Percentiles rank a stretch among this genome's conserved stretches.
Evolutionary conservation across 495 filamentous ascomycete species (phyloP).

Genomic region (Hyaloscypha hepaticicola): DNA sequence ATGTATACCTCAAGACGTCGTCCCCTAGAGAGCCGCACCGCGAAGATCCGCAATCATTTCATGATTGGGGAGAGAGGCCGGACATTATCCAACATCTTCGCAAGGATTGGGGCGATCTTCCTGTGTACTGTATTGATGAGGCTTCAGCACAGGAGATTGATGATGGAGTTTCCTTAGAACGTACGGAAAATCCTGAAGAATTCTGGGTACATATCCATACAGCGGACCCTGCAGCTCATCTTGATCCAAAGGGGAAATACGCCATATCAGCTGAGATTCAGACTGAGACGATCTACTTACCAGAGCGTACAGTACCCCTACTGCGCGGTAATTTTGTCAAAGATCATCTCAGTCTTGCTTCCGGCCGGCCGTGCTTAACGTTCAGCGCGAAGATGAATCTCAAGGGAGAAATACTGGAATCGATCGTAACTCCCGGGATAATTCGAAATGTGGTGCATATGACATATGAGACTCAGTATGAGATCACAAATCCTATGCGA

Average conservation of each 20-base stretch:
- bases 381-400: slow-evolving; percentile 72
- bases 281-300: slow-evolving; percentile 67
- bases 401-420: slow-evolving; percentile 64
- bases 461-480: slow-evolving; percentile 50
- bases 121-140: slow-evolving; percentile 84
- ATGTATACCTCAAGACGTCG: not conserved
- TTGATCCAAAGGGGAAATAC: slow-evolving; percentile 55
- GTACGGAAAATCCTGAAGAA: slow-evolving; percentile 51
- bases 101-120: slow-evolving; percentile 66
- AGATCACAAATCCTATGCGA: not conserved
- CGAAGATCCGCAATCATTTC: too few species aligned
- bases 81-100: slow-evolving; percentile 62
- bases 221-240: slow-evolving; percentile 90
- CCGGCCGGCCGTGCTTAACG: slow-evolving; percentile 69
- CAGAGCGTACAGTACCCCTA: slow-evolving; percentile 74
- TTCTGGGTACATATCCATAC: slow-evolving; percentile 89
- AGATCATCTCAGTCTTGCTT: slow-evolving; percentile 65
- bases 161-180: slow-evolving; percentile 82
- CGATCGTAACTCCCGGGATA: slow-evolving; percentile 67
- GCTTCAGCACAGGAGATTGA: slow-evolving; percentile 75
- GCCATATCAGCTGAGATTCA: slow-evolving; percentile 64
- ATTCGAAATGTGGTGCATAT: slow-evolving; percentile 72
- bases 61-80: slow-evolving; percentile 30
- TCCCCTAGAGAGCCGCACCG: too few species aligned
- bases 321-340: slow-evolving; percentile 58